Percentiles rank a stretch among this genome's conserved stretches.
Conservation (phyloP, 2,329 filamentous ascomycete species). For the Bisporella sp. region DNA sequence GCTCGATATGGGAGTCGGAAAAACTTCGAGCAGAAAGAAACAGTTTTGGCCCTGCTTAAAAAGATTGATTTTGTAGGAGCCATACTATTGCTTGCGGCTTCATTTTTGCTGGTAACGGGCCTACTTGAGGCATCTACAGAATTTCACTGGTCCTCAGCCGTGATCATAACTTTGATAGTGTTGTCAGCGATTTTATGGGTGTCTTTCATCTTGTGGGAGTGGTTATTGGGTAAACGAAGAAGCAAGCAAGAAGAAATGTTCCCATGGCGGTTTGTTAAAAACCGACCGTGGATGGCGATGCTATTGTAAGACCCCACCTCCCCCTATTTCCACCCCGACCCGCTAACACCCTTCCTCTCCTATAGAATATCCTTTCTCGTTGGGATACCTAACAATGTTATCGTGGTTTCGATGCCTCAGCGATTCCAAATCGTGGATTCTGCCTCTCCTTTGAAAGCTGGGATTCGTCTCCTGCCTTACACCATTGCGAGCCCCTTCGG, state of each 20-base stretch:
- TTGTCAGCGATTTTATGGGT: neutral
- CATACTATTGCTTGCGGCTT: neutral
- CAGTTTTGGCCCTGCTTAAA: neutral
- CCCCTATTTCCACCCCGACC: too few relatives aligned
- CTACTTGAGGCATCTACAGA: neutral
- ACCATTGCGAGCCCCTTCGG: too few relatives aligned
- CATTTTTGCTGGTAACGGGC: neutral
- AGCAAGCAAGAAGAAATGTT: neutral
- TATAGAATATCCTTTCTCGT: too few relatives aligned
- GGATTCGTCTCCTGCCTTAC: too few relatives aligned
- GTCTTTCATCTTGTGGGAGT: neutral
- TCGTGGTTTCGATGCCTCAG: neutral
- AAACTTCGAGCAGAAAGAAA: neutral
- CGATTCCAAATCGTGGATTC: neutral
- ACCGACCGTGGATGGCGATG: neutral
- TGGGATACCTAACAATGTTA: too few relatives aligned
- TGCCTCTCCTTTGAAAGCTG: too few relatives aligned
- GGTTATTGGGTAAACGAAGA: neutral
- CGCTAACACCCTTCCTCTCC: too few relatives aligned
- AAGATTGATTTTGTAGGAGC: neutral
- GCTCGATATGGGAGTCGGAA: neutral
- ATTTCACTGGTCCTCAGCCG: neutral
- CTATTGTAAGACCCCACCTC: too few relatives aligned
- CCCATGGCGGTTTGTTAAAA: neutral
- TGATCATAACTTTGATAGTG: neutral